Percentiles rank a stretch among this genome's conserved stretches.
These are phyloP conservation scores for Elongisporangium anandrum DNA, from an alignment of 352 stramenopile genomes.

Conservation along the genomic window DNA sequence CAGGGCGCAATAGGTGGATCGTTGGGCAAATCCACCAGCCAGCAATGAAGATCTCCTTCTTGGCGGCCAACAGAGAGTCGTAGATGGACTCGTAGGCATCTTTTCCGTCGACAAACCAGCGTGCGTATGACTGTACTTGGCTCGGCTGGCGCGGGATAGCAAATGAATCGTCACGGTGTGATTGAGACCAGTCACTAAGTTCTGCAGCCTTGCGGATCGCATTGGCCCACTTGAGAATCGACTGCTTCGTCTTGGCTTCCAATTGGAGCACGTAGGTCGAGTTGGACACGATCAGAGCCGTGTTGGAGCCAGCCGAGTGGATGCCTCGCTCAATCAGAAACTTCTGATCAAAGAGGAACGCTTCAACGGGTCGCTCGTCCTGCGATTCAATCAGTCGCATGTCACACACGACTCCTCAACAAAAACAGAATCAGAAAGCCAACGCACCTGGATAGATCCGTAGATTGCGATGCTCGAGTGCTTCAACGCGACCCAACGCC, in stretches of 20 bases:
- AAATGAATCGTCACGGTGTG: constrained; percentile 78
- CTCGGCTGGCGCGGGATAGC: constrained; percentile 64
- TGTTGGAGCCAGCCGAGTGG: constrained; percentile 74
- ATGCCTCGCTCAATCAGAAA: constrained; percentile 80
- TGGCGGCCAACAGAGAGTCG: constrained; percentile 50
- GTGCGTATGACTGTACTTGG: constrained; percentile 55
- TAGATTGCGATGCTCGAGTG: constrained; percentile 79
- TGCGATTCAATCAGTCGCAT: constrained; percentile 4
- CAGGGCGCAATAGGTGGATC: constrained; percentile 75
- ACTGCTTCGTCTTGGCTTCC: constrained; percentile 76
- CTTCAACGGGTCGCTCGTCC: constrained; percentile 57
- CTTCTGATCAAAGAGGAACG: constrained; percentile 79
- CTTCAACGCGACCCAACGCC: constrained; percentile 81
- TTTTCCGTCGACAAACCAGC: constrained; percentile 83
- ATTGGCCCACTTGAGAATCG: constrained; percentile 81
- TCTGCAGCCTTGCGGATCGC: constrained; percentile 69
- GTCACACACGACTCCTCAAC: not conserved
- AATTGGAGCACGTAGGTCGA: constrained; percentile 83
- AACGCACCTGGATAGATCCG: constrained; percentile 49
- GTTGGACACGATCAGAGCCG: constrained; percentile 73
- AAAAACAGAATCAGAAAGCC: not conserved
- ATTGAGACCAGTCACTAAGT: constrained; percentile 70
- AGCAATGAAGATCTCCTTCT: constrained; percentile 88
- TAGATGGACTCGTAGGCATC: constrained; percentile 75
- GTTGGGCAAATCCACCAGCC: constrained; percentile 88